phyloP scores from a whole-genome alignment of 2,329 filamentous ascomycete species.

The Fusarium pseudonygamai region DNA sequence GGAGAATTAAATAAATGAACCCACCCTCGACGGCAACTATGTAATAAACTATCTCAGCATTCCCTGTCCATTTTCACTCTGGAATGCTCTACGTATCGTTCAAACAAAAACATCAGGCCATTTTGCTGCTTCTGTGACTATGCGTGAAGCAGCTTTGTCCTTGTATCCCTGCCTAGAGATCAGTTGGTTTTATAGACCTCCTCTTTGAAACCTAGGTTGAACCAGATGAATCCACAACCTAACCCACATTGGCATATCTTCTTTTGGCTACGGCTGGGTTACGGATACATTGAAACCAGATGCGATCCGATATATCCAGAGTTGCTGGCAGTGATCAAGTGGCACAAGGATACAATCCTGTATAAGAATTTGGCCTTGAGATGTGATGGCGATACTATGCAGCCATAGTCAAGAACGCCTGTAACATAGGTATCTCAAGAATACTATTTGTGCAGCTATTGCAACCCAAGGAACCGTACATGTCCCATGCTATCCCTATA shows the following conservation, averaged over 20 bases:
- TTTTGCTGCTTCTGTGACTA: constrained; percentile 11
- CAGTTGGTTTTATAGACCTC: background rate
- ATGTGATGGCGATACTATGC: background rate
- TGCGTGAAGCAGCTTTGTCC: constrained; percentile 3
- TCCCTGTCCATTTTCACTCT: constrained; percentile 4
- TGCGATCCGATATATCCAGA: background rate
- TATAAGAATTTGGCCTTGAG: background rate
- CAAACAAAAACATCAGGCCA: constrained; percentile 19
- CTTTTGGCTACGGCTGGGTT: background rate
- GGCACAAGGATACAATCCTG: background rate
- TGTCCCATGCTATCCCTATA: constrained; percentile 8
- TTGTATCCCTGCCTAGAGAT: background rate
- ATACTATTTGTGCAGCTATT: constrained; percentile 15
- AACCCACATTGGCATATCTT: constrained; percentile 11
- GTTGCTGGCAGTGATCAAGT: background rate
- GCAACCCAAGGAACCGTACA: constrained; percentile 26
- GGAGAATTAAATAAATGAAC: constrained; percentile 9
- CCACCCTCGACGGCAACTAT: background rate
- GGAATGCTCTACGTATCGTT: background rate
- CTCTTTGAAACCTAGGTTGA: constrained; percentile 19
- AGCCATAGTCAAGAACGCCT: background rate
- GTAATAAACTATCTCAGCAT: background rate
- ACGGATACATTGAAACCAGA: background rate
- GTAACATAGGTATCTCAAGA: constrained; percentile 4
- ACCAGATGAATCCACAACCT: constrained; percentile 1